These are phyloP conservation scores for Candida maesae DNA, from an alignment of 805 yeast genomes.

Conservation along the genomic window DNA sequence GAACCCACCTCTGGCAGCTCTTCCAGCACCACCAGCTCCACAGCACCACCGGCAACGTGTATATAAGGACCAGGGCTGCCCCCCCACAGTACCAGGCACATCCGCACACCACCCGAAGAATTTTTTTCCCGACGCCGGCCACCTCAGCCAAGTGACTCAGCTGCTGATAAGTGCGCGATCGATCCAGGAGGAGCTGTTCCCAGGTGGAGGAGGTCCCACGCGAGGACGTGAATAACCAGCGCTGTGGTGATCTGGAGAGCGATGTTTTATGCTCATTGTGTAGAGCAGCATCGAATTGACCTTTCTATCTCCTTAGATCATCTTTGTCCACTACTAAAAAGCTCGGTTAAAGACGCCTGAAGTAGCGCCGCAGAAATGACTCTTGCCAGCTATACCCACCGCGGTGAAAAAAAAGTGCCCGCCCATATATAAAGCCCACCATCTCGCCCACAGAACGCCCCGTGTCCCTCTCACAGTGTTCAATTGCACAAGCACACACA, in stretches of 20 bases:
- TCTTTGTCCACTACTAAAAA: neutral
- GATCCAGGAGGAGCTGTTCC: neutral
- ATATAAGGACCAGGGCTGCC: too few relatives aligned
- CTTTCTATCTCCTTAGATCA: neutral
- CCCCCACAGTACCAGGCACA: too few relatives aligned
- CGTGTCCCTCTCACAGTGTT: neutral
- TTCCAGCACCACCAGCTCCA: too few relatives aligned
- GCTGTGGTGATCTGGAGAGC: neutral
- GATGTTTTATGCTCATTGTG: neutral
- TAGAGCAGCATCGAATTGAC: neutral
- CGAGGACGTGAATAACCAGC: neutral
- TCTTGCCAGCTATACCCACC: neutral
- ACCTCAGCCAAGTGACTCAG: conserved; percentile 1
- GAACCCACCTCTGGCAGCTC: too few relatives aligned
- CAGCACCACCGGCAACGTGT: too few relatives aligned
- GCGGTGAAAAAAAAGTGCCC: neutral
- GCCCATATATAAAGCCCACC: neutral
- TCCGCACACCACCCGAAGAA: neutral
- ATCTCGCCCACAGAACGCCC: neutral
- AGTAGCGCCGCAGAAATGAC: neutral
- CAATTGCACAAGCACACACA: neutral
- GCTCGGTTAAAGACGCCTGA: neutral
- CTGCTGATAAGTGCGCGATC: neutral
- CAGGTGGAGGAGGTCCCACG: neutral
- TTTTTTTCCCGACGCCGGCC: neutral